Evolutionary conservation across 371 early-diverging fungal genomes (phyloP), one percentile per base, ranked within the genome.

Genomic region (Mucor piriformis): DNA sequence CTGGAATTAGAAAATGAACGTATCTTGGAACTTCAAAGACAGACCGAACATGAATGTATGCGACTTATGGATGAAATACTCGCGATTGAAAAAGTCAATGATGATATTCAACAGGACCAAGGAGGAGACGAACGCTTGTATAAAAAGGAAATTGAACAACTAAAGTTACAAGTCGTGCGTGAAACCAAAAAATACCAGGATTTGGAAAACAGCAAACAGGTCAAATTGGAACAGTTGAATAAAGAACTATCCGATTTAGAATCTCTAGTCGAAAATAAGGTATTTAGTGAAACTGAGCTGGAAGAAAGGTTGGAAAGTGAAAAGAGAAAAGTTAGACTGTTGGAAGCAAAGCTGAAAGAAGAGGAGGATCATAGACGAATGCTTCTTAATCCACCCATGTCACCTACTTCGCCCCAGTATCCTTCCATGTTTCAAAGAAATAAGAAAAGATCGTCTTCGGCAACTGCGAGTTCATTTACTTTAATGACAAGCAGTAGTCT

Each of bases 221-320:
- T 76, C 32, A 87, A 89, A 55, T 68, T 88, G 6, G 74, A 73
- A 6, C 67, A 66, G 25, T 65, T 90, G 10, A 82, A 80, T 54
- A 87, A 86, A 54, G 89, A 92, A 58, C 54, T 92, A 3, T 77
- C 80, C 0, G 87, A 83, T 16, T 65, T 89, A 12, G 92, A 91
- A 62, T 67, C 81, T 13, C 53, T 91, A 53, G 76, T 91, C 25
- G 92, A 91, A 69, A 86, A 83, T 61, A 87, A 85, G 62, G 82
- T 88, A 21, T 88, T 91, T 59, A 74, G 74, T 23, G 87, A 90
- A 51, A 73, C 83, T 5, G 88, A 91, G 53, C 69, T 89, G 10
- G 89, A 88, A 53, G 83, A 87, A 59, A 70, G 72, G 16, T 60
- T 83, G 1, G 77, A 78, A 56, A 48, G 25, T 10, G 83, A 84